Conservation (phyloP, 1,284 basidiomycete genomes). For the Thecaphora thlaspeos region DNA sequence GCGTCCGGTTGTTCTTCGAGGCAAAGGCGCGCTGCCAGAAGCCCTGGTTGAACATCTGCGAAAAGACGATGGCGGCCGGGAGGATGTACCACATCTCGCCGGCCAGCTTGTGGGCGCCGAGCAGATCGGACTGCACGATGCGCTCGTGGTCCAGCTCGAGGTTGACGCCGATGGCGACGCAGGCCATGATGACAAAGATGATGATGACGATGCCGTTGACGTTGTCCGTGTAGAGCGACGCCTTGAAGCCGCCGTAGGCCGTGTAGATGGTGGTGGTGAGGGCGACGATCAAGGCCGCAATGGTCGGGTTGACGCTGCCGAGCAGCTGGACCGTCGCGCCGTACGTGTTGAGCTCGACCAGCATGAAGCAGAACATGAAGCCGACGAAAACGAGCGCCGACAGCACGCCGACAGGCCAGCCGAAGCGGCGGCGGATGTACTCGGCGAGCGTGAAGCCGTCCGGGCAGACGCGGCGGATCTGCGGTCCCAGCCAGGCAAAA, state of each 20-base stretch:
- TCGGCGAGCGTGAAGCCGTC: slow-evolving; percentile 57
- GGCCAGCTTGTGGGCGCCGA: slow-evolving; percentile 46
- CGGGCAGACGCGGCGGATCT: slow-evolving; percentile 51
- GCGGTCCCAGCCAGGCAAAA: slow-evolving; percentile 56
- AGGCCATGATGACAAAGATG: slow-evolving; percentile 52
- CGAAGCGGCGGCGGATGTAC: slow-evolving; percentile 54
- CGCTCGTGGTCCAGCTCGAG: slow-evolving; percentile 45
- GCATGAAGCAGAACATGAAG: slow-evolving; percentile 58
- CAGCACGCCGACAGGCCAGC: slow-evolving; percentile 54
- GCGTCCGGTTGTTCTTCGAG: slow-evolving; percentile 48
- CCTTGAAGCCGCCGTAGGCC: slow-evolving; percentile 57
- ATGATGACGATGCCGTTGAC: slow-evolving; percentile 55
- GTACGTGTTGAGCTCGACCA: slow-evolving; percentile 57
- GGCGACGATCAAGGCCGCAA: slow-evolving; percentile 54
- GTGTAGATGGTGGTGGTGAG: slow-evolving; percentile 57
- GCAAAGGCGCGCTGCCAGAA: slow-evolving; percentile 58
- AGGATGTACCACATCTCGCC: slow-evolving; percentile 57
- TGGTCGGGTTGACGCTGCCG: slow-evolving; percentile 47
- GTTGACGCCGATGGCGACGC: slow-evolving; percentile 49
- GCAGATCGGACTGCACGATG: slow-evolving; percentile 45
- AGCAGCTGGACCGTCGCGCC: slow-evolving; percentile 45
- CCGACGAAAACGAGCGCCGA: slow-evolving; percentile 52
- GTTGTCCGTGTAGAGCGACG: slow-evolving; percentile 57
- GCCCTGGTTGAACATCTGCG: slow-evolving; percentile 58
- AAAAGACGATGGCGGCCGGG: slow-evolving; percentile 51